These are phyloP conservation scores for Tirmania nivea DNA, from an alignment of 495 filamentous ascomycete species.

Conservation along the genomic window DNA sequence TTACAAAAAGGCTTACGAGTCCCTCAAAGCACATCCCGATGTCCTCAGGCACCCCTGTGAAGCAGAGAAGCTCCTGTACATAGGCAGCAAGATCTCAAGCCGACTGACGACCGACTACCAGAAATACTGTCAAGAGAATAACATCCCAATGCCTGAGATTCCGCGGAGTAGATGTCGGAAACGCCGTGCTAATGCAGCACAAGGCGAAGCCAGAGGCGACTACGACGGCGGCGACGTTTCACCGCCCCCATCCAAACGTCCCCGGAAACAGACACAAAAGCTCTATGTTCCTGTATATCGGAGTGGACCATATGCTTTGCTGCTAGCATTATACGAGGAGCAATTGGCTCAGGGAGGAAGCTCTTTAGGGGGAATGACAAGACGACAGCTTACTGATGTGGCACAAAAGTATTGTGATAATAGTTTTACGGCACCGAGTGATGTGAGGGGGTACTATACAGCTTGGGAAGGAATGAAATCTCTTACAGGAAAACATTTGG, in stretches of 20 bases:
- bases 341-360: slow-evolving; percentile 30
- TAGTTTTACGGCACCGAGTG: slow-evolving; percentile 47
- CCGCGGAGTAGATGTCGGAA: slow-evolving; percentile 21
- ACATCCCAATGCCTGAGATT: slow-evolving; percentile 43
- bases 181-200: slow-evolving; percentile 15
- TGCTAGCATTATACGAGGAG: slow-evolving; percentile 42
- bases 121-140: slow-evolving; percentile 44
- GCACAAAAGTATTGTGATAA: slow-evolving; percentile 55
- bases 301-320: slow-evolving; percentile 53
- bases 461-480: slow-evolving; percentile 79
- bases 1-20: slow-evolving; percentile 63
- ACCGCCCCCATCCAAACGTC: slow-evolving; percentile 36
- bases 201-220: slow-evolving; percentile 23
- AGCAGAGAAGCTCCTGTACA: slow-evolving; percentile 46
- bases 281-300: slow-evolving; percentile 50
- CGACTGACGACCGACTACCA: slow-evolving; percentile 48
- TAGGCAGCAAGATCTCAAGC: slow-evolving; percentile 48
- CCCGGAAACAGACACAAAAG: slow-evolving; percentile 31
- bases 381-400: slow-evolving; percentile 41
- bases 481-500: slow-evolving; percentile 49
- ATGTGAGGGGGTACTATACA: slow-evolving; percentile 51
- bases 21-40: slow-evolving; percentile 58
- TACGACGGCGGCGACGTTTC: background rate
- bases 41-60: slow-evolving; percentile 54
- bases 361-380: slow-evolving; percentile 29